phyloP scores from a whole-genome alignment of 345 rosid species.

The Lumnitzera racemosa region DNA sequence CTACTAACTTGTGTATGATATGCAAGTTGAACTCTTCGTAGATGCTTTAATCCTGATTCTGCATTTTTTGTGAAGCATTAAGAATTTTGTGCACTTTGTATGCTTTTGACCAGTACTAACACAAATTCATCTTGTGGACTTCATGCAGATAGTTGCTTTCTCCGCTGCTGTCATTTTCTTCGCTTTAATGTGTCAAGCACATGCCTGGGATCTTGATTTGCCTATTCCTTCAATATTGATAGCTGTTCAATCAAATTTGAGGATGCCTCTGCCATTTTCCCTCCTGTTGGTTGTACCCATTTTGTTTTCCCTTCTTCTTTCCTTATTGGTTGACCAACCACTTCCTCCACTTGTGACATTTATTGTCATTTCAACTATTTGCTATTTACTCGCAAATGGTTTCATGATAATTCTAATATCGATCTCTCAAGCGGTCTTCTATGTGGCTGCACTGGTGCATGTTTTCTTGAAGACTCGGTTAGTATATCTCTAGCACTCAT shows the following conservation, averaged over 20 bases:
- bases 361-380: constrained; percentile 47
- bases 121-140: constrained; percentile 6
- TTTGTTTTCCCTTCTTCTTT: constrained; percentile 39
- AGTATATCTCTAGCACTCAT: constrained; percentile 13
- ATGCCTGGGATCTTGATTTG: constrained; percentile 56
- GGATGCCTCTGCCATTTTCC: constrained; percentile 65
- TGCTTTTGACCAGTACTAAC: background rate
- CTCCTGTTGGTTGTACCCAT: constrained; percentile 51
- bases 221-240: constrained; percentile 67
- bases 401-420: constrained; percentile 40
- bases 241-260: constrained; percentile 76
- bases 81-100: background rate
- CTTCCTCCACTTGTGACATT: constrained; percentile 67
- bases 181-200: constrained; percentile 79
- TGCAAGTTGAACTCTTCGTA: too few species aligned
- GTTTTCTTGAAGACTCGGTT: constrained; percentile 64
- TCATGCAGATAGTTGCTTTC: constrained; percentile 58
- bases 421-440: constrained; percentile 62
- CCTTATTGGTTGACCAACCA: constrained; percentile 58
- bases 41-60: too few species aligned
- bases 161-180: constrained; percentile 56
- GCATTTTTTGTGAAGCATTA: too few species aligned
- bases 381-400: constrained; percentile 78
- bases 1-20: too few species aligned
- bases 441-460: constrained; percentile 61